Evolutionary conservation across 164 flowering plant species (phyloP), one percentile per base, ranked within the genome.

Genomic region (Protea cynaroides): DNA sequence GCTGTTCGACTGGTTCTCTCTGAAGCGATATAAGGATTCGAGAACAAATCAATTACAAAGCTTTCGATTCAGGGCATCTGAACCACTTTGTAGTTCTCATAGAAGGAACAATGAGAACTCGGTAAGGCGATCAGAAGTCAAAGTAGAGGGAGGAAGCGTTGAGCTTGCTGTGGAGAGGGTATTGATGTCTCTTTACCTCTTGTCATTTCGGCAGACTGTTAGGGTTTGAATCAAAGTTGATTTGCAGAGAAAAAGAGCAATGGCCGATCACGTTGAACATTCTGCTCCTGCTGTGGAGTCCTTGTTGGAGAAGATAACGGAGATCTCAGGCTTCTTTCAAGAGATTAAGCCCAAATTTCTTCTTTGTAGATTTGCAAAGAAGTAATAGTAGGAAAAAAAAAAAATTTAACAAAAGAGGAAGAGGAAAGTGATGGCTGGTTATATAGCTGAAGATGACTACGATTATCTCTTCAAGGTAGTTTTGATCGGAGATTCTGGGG

Each of bases 391-490:
- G 34, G n/a, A n/a, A n/a, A n/a, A n/a, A 29, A 29, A 5, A 29
- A 29, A n/a, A n/a, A n/a, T n/a, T n/a, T n/a, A n/a, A n/a, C n/a
- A n/a, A n/a, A n/a, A n/a, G n/a, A n/a, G n/a, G n/a, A n/a, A n/a
- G n/a, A n/a, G n/a, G n/a, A 29, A 29, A 50, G 67, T 21, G 47
- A 84, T 84, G 89, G 77, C 84, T 23, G 82, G 79, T 8, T 85
- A 85, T 72, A 85, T 78, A 74, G 84, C 79, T 9, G 89, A 85
- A 29, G 89, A 83, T 68, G 89, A 85, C 62, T 85, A 85, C 57
- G 89, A 85, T 71, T 85, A 85, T 61, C 75, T 85, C 25, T 85
- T 83, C 82, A 85, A 85, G 78, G 74, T 85, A 19, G 89, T 85
- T 15, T 62, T 84, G 69, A 85, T 85, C 23, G 86, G 89, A 3